Base-by-base conservation (phyloP, 805 yeast genomes). In the Candida tibetensis region DNA sequence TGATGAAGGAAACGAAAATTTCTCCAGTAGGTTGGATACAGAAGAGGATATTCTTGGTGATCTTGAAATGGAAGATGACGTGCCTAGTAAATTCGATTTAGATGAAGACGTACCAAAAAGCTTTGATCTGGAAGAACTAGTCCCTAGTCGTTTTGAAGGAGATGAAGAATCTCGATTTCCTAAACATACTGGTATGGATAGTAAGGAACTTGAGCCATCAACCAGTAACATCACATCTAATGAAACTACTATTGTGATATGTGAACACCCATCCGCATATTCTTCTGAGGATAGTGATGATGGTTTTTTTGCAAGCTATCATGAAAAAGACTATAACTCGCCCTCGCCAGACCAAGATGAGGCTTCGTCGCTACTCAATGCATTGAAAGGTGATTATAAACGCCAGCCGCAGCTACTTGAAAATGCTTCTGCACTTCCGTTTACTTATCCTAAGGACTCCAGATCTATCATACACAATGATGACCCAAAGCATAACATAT, bases 401-500 rank as follows among this genome's bases (percentile, higher is more conserved):
- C 9, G 9, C 25, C 7, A 10, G 9, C 25, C 25, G 7, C 25
- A 21, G 10, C n/a, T n/a, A n/a, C n/a, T n/a, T n/a, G n/a, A n/a
- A n/a, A n/a, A n/a, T n/a, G n/a, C n/a, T n/a, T n/a, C n/a, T n/a
- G n/a, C n/a, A n/a, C n/a, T n/a, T n/a, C n/a, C n/a, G n/a, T n/a
- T n/a, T n/a, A n/a, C n/a, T n/a, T n/a, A n/a, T n/a, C 7, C 10
- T 10, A 21, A 21, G 25, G 10, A 10, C 25, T 21, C 25, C 7
- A 7, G 10, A 10, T 21, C 25, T 7, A 21, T 7, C 25, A 21
- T 21, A 7, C 25, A 21, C 9, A 7, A 7, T 10, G 10, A 21
- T 10, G 7, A 21, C 25, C 8, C 4, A 5, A 16, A 23, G 17
- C 33, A 15, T 18, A 22, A 21, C 30, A 30, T 44, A n/a, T 59